Conservation (phyloP, 2,329 filamentous ascomycete species). For the Trichoderma brevicompactum region DNA sequence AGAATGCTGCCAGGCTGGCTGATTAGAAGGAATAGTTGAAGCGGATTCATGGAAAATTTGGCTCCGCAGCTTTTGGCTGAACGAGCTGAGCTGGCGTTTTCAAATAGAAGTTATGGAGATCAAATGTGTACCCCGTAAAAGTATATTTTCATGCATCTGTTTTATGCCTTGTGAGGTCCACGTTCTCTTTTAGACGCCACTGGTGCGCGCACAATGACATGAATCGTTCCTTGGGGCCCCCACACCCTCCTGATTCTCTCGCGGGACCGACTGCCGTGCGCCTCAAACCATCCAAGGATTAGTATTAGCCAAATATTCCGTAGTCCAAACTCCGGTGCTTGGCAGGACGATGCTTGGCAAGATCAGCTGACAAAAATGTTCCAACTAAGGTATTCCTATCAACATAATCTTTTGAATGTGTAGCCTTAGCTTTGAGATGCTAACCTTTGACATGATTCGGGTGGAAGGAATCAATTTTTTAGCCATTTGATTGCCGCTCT, state of each 20-base stretch:
- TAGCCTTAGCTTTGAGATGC: too few relatives aligned
- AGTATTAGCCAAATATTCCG: neutral
- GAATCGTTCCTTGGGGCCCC: neutral
- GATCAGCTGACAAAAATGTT: neutral
- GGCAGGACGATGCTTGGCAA: neutral
- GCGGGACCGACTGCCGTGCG: neutral
- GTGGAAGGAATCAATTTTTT: too few relatives aligned
- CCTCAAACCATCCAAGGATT: neutral
- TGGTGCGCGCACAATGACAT: neutral
- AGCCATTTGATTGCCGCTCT: too few relatives aligned
- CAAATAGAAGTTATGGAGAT: neutral
- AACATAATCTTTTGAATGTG: neutral
- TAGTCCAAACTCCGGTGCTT: neutral
- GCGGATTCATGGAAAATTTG: conserved; percentile 23
- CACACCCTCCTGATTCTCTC: neutral
- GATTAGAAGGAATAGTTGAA: neutral
- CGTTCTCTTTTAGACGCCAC: neutral
- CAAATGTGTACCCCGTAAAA: neutral
- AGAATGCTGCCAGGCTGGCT: neutral
- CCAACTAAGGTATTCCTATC: neutral
- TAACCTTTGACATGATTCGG: too few relatives aligned
- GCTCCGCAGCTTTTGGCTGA: neutral
- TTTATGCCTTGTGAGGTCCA: neutral
- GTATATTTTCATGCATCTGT: neutral
- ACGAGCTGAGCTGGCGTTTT: neutral